Base-by-base conservation (phyloP, 352 stramenopile genomes). In the Bremia lactucae region DNA sequence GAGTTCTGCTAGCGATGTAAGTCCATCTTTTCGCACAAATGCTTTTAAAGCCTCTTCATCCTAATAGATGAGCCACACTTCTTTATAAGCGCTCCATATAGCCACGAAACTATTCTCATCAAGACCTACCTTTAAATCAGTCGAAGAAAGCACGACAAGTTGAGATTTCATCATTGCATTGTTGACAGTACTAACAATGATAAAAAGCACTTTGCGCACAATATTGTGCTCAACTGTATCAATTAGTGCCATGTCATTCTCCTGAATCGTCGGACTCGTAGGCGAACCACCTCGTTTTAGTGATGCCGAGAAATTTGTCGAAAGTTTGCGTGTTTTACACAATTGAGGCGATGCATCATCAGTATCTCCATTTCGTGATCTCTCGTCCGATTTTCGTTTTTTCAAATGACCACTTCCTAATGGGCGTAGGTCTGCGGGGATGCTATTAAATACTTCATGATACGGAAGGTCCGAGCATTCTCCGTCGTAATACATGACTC, bases 401-500 rank as follows among this genome's bases (percentile, higher is more conserved):
- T 62, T 72, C n/a, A 49, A 54, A 18, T 33, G 36, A 29, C n/a
- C 46, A 18, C 52, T 57, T 15, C 25, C 40, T 1, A 56, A n/a
- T 20, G 49, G 59, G 3, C 48, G 51, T 6, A 62, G 59, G 10
- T 50, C 55, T 34, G 66, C 47, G 9, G 70, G 66, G 26, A 82
- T 70, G 43, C 61, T 83, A n/a, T 77, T 59, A 3, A 77, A 52
- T 21, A 84, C 68, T 45, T 88, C 45, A 13, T 72, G 38, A 29
- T 82, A 82, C 31, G 66, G 60, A 36, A 86, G 59, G 46, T 88
- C 75, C 16, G 57, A 62, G 14, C 61, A 78, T 14, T 54, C 58
- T 1, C 75, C 67, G 34, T 83, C 67, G 13, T 50, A 55, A 28
- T 77, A 83, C 29, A 88, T 60, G 7, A 88, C 64, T 6, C 75